These are phyloP conservation scores for Mycena latifolia DNA, from an alignment of 768 basidiomycete genomes.

Conservation along the genomic window DNA sequence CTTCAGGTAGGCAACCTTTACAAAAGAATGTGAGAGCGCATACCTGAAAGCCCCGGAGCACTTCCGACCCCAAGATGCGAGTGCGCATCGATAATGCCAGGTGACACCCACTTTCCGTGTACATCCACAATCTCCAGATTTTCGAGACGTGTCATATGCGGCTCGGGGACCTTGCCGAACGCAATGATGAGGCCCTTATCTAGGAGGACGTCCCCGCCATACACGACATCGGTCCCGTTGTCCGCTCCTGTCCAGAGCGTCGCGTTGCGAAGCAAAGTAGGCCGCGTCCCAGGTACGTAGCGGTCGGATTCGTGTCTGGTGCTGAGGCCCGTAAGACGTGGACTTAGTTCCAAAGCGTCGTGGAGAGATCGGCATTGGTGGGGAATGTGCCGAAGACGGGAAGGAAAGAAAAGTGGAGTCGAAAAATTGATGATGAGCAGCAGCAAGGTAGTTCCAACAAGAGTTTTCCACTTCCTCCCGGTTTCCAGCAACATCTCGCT, in stretches of 20 bases:
- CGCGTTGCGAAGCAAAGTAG: not conserved
- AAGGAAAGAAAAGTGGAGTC: no score
- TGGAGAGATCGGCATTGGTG: conserved; percentile 1
- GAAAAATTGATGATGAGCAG: not conserved
- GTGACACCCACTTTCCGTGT: not conserved
- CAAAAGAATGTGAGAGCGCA: not conserved
- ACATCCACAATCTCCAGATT: not conserved
- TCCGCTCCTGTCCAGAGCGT: conserved; percentile 1
- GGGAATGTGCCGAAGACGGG: not conserved
- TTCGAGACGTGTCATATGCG: not conserved
- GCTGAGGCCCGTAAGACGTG: not conserved
- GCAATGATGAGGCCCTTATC: conserved; percentile 10
- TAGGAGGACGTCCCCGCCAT: not conserved
- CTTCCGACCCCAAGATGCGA: conserved; percentile 2
- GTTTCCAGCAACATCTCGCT: not conserved
- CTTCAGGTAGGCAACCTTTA: no score
- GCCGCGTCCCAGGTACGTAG: conserved; percentile 4
- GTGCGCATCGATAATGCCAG: conserved; percentile 6
- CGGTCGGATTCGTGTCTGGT: not conserved
- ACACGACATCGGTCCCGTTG: not conserved
- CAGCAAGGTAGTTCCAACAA: not conserved
- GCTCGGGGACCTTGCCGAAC: not conserved
- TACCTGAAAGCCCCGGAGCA: conserved; percentile 2
- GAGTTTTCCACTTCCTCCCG: not conserved
- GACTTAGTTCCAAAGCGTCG: not conserved